Base-by-base conservation (phyloP, 768 basidiomycete genomes). In the Mrakia blollopis region DNA sequence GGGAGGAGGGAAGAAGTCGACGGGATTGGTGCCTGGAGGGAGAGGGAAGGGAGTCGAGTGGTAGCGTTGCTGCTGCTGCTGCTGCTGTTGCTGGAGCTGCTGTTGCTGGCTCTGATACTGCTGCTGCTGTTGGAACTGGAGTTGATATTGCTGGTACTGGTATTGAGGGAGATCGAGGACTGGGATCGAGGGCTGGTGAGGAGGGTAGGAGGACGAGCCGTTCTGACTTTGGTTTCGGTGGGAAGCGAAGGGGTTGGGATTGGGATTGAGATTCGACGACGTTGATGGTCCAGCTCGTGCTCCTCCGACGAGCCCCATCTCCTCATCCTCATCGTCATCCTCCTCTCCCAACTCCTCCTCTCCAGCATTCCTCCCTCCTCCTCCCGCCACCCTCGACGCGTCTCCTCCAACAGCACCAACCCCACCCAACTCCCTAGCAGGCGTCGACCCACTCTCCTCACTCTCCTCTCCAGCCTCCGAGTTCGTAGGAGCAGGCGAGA, bases 391-490 rank as follows among this genome's bases (percentile, higher is more conserved):
- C 18, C 47, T 50, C 47, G 47, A 18, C 47, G 47, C 47, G 47
- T 50, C 47, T 21, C 47, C 47, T 50, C 47, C 47, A 16, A 50
- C 47, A 18, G 47, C 47, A 18, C 47, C 47, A 21, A 16, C 18
- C 28, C 25, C 57, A n/a, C 57, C 57, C 4, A 25, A 39, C 8
- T 65, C 63, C 37, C 32, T 37, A 8, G 65, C 65, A 6, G 65
- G 65, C 23, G 65, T 68, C 25, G 65, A 68, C 25, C 35, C 65
- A 21, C 47, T 50, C 25, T 68, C 65, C 1, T 39, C 44, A 13
- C 65, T 68, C 5, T 57, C 57, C 57, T 57, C 57, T 28, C 57
- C 57, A 28, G 65, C 65, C 65, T 35, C 65, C 37, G 65, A 68
- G 37, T 39, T 68, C 9, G 35, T 35, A 39, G 37, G 65, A 35